Percentiles rank a stretch among this genome's conserved stretches.
Conservation (phyloP, 1,139 yeast genomes). For the Saccharomyces hybrid region DNA sequence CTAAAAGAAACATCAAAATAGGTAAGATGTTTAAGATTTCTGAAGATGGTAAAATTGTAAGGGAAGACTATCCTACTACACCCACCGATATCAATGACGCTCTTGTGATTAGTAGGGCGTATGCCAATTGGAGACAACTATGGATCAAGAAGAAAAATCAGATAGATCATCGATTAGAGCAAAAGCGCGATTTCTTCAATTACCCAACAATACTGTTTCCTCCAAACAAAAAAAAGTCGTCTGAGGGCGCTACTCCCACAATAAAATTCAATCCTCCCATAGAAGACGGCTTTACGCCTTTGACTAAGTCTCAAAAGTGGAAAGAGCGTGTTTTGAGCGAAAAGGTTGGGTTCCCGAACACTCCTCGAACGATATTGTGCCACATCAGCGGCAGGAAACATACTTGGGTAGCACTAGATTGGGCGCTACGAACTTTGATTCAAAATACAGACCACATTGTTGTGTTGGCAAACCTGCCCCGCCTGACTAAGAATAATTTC, state of each 20-base stretch:
- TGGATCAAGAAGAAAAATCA: constrained; percentile 18
- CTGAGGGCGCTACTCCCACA: background rate
- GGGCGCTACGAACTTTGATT: constrained; percentile 46
- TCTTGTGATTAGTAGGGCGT: constrained; percentile 22
- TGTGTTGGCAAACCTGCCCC: constrained; percentile 41
- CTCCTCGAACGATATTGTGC: constrained; percentile 51
- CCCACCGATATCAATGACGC: constrained; percentile 29
- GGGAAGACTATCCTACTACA: constrained; percentile 31
- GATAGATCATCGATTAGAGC: constrained; percentile 13
- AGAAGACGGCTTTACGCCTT: constrained; percentile 14
- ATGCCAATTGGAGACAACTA: constrained; percentile 17
- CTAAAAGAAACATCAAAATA: constrained; percentile 1
- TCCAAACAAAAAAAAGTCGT: constrained; percentile 2
- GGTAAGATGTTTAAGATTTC: constrained; percentile 16
- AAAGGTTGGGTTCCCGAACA: constrained; percentile 20
- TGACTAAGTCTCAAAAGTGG: constrained; percentile 19
- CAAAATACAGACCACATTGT: constrained; percentile 60
- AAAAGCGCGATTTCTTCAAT: constrained; percentile 12
- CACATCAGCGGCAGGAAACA: constrained; percentile 64
- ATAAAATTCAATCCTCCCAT: constrained; percentile 3
- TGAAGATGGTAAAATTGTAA: constrained; percentile 24
- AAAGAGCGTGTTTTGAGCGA: constrained; percentile 17
- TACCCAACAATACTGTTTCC: constrained; percentile 21
- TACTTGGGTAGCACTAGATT: constrained; percentile 76
- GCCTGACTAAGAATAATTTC: constrained; percentile 4